Conservation (phyloP, 2,329 filamentous ascomycete species). For the Neofusicoccum sp. region DNA sequence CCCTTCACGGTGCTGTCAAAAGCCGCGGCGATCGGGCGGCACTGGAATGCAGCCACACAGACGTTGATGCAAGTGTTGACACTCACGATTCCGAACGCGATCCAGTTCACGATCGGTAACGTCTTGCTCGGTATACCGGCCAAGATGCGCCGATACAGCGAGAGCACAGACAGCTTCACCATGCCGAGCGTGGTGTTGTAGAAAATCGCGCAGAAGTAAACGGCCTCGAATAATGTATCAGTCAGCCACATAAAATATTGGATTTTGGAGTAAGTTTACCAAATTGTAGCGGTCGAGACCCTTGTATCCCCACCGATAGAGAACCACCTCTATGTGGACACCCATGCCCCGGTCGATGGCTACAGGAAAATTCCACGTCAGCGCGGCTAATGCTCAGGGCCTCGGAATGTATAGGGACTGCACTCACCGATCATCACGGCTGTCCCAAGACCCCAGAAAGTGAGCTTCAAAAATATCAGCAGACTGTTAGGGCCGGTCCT, state of each 20-base stretch:
- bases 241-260: neutral
- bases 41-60: conserved; percentile 25
- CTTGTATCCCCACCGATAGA: conserved; percentile 25
- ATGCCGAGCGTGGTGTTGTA: conserved; percentile 52
- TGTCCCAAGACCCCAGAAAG: conserved; percentile 26
- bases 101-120: conserved; percentile 24
- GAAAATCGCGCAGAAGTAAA: conserved; percentile 48
- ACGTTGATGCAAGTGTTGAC: conserved; percentile 8
- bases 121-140: conserved; percentile 25
- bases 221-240: conserved; percentile 39
- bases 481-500: neutral
- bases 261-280: neutral
- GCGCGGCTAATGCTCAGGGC: neutral
- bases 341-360: conserved; percentile 35
- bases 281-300: conserved; percentile 26
- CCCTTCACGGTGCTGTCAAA: conserved; percentile 26
- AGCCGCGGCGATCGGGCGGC: conserved; percentile 27
- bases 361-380: too few relatives aligned
- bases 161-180: conserved; percentile 52
- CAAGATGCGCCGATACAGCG: conserved; percentile 41
- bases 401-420: too few relatives aligned
- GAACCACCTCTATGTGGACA: conserved; percentile 32
- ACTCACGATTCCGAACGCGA: conserved; percentile 22
- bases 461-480: neutral
- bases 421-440: conserved; percentile 23